These are phyloP conservation scores for Thraustotheca clavata DNA, from an alignment of 352 stramenopile genomes.

Conservation along the genomic window DNA sequence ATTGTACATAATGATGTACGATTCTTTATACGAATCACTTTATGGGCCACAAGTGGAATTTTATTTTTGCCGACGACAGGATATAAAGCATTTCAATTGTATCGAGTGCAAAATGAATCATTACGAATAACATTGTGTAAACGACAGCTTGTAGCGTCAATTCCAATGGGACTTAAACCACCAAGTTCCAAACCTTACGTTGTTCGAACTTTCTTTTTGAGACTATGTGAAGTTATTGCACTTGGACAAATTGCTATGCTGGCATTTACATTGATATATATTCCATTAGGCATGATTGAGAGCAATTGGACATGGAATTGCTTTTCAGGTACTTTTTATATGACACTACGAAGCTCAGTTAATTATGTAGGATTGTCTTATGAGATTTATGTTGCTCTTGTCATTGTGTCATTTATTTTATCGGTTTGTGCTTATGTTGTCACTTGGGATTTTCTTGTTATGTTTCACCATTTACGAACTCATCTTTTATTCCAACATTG, in stretches of 20 bases:
- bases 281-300: neutral
- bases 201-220: neutral
- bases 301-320: neutral
- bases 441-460: conserved; percentile 2
- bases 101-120: neutral
- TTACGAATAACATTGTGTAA: neutral
- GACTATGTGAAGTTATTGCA: neutral
- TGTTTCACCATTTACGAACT: conserved; percentile 10
- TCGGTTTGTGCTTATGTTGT: neutral
- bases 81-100: neutral
- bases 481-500: conserved; percentile 14
- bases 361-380: neutral
- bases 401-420: neutral
- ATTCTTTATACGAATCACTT: neutral
- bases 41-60: neutral
- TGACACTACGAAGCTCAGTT: too few relatives aligned
- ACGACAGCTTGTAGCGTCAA: neutral
- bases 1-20: neutral
- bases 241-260: conserved; percentile 7
- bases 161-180: neutral
- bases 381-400: neutral
- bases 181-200: neutral
- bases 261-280: neutral
- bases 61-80: neutral
- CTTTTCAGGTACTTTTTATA: neutral